A percentile compares a stretch with the other conserved stretches of the same genome.
phyloP scores from a whole-genome alignment of 2,329 filamentous ascomycete genomes.

The Sarocladiaceae sp. region DNA sequence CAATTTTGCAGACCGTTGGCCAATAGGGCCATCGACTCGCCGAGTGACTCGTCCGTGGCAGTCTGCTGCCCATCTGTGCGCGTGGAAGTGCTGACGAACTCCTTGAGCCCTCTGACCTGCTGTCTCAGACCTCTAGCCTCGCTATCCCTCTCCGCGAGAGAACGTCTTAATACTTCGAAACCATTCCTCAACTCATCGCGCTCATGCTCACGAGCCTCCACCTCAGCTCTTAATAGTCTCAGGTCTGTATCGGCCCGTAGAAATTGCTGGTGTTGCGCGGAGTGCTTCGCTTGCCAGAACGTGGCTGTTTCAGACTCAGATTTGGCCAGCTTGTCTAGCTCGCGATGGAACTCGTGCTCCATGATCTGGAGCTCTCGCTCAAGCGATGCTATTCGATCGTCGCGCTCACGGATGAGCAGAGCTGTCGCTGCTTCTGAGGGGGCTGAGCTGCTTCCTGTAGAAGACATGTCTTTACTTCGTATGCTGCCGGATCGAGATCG shows the following conservation, averaged over 20 bases:
- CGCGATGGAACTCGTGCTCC: slow-evolving; percentile 46
- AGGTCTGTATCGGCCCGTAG: slow-evolving; percentile 47
- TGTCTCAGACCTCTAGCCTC: slow-evolving; percentile 48
- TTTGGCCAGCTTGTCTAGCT: slow-evolving; percentile 46
- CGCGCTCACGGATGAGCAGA: slow-evolving; percentile 33
- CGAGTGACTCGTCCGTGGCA: slow-evolving; percentile 58
- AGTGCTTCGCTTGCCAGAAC: slow-evolving; percentile 54
- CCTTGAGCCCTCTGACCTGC: slow-evolving; percentile 63
- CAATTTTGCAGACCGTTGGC: slow-evolving; percentile 68
- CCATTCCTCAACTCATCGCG: slow-evolving; percentile 43
- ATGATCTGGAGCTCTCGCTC: slow-evolving; percentile 46
- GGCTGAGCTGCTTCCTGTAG: background rate
- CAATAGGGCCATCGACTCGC: slow-evolving; percentile 53
- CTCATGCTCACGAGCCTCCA: slow-evolving; percentile 40
- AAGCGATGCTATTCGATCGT: slow-evolving; percentile 45
- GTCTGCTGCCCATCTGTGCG: slow-evolving; percentile 49
- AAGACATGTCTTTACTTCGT: no score
- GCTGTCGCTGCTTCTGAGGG: background rate
- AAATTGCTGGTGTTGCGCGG: slow-evolving; percentile 44
- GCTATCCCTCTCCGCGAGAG: slow-evolving; percentile 45
- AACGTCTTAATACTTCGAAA: slow-evolving; percentile 39
- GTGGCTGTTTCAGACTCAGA: slow-evolving; percentile 49
- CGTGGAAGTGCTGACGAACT: slow-evolving; percentile 63
- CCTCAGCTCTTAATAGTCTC: slow-evolving; percentile 42
- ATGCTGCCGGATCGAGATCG: background rate